Evolutionary conservation across 2,329 filamentous ascomycete species (phyloP).

Genomic region (Xylaria arbuscula): DNA sequence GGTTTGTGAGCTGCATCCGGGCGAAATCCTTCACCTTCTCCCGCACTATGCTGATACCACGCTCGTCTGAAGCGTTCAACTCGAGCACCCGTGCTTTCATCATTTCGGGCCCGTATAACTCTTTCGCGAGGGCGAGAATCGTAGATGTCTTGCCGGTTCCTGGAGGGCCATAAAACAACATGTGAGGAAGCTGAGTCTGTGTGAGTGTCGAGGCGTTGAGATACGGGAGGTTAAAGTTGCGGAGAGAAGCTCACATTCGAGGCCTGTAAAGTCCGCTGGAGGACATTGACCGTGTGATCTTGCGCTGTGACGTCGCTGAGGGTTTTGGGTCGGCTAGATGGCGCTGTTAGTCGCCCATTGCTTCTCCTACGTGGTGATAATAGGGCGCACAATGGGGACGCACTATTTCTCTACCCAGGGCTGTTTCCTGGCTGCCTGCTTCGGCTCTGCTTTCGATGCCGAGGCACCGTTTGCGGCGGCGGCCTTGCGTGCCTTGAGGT

Average conservation of each 20-base stretch:
- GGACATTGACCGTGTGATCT: conserved; percentile 94
- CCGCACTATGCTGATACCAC: conserved; percentile 94
- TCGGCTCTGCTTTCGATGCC: conserved; percentile 73
- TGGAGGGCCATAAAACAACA: conserved; percentile 98
- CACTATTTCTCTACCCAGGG: conserved; percentile 99
- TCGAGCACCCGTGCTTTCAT: conserved; percentile 96
- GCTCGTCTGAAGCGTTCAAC: conserved; percentile 98
- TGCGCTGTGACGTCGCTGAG: conserved; percentile 96
- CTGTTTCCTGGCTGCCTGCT: conserved; percentile 75
- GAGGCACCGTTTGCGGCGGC: conserved; percentile 71
- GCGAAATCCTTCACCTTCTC: conserved; percentile 99
- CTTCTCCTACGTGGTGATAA: neutral
- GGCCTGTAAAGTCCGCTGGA: conserved; percentile 92
- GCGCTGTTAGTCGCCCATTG: conserved; percentile 46
- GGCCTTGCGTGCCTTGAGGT: conserved; percentile 89
- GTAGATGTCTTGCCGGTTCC: conserved; percentile 98
- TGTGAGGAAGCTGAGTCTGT: conserved; percentile 80
- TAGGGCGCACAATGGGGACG: conserved; percentile 40
- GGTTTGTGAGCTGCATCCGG: conserved; percentile 89
- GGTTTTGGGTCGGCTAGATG: conserved; percentile 84
- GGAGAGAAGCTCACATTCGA: conserved; percentile 72
- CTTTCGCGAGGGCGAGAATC: conserved; percentile 94
- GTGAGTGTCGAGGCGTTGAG: conserved; percentile 8
- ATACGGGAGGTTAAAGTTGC: neutral
- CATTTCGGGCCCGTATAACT: conserved; percentile 95